These are phyloP conservation scores for Alternaria sp. DNA, from an alignment of 2,329 filamentous ascomycete genomes.

Conservation along the genomic window DNA sequence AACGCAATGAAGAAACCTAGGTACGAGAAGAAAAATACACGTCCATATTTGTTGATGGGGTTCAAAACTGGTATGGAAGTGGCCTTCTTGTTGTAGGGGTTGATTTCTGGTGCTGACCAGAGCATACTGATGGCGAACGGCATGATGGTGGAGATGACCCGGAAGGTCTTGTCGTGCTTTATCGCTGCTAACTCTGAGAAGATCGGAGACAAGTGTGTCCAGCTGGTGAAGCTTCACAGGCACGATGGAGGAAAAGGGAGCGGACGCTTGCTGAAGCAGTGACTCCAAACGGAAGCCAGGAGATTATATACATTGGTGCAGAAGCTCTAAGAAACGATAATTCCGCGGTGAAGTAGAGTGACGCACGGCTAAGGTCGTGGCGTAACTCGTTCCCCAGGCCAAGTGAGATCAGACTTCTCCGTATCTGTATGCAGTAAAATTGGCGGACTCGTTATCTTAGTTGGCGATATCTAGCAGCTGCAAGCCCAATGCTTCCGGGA, in stretches of 20 bases:
- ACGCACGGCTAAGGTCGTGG: conserved; percentile 38
- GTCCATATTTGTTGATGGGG: conserved; percentile 78
- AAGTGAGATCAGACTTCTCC: conserved; percentile 38
- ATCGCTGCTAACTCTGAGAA: conserved; percentile 9
- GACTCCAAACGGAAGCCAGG: conserved; percentile 25
- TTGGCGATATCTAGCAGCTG: conserved; percentile 21
- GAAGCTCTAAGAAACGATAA: conserved; percentile 32
- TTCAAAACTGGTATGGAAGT: conserved; percentile 81
- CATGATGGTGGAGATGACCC: conserved; percentile 35
- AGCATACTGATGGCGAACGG: conserved; percentile 48
- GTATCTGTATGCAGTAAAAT: conserved; percentile 25
- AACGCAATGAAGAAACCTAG: conserved; percentile 87
- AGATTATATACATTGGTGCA: conserved; percentile 39
- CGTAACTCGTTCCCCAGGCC: conserved; percentile 32
- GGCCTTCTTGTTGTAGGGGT: conserved; percentile 85
- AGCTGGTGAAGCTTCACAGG: conserved; percentile 16
- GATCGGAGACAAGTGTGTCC: conserved; percentile 19
- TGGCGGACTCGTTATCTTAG: conserved; percentile 43
- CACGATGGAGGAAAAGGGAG: conserved; percentile 17
- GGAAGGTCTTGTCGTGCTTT: conserved; percentile 1
- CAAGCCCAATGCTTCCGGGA: conserved; percentile 25
- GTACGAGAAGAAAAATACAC: conserved; percentile 91
- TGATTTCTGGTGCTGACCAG: conserved; percentile 71
- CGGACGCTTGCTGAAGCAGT: conserved; percentile 29
- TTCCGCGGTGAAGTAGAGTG: conserved; percentile 48